phyloP scores from a whole-genome alignment of 75 land plant species.

The Adiantum capillusveneris region DNA sequence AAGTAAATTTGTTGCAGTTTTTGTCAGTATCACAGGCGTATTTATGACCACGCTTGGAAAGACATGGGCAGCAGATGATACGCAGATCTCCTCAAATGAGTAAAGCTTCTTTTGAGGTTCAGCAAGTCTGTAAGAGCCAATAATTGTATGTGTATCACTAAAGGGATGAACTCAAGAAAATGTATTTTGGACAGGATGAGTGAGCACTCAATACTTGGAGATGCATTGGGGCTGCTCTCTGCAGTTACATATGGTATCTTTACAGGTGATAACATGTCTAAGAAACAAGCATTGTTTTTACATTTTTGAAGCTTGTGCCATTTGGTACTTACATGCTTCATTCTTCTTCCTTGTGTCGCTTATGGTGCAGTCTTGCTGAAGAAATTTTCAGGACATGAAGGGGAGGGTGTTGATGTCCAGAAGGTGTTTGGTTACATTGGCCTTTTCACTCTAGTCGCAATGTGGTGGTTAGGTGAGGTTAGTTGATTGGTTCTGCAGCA shows the following conservation, averaged over 20 bases:
- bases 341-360: too few relatives aligned
- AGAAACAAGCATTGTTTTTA: not conserved
- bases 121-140: too few relatives aligned
- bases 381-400: conserved; percentile 75
- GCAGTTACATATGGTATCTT: conserved; percentile 84
- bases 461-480: conserved; percentile 93
- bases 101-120: conserved; percentile 20
- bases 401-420: conserved; percentile 77
- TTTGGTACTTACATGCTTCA: too few relatives aligned
- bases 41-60: conserved; percentile 95
- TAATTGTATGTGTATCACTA: too few relatives aligned
- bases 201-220: conserved; percentile 62
- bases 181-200: conserved; percentile 32
- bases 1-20: conserved; percentile 74
- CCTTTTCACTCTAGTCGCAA: conserved; percentile 67
- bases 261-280: conserved; percentile 42
- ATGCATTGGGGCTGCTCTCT: conserved; percentile 86
- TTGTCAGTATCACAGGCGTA: conserved; percentile 91
- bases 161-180: too few relatives aligned
- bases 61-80: conserved; percentile 90
- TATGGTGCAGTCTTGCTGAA: conserved; percentile 86
- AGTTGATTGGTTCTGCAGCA: not conserved
- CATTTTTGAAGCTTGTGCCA: not conserved
- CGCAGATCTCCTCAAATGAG: conserved; percentile 32
- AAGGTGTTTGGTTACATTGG: conserved; percentile 94